phyloP scores from a whole-genome alignment of 495 filamentous ascomycete genomes.

The Penicillium salamii region DNA sequence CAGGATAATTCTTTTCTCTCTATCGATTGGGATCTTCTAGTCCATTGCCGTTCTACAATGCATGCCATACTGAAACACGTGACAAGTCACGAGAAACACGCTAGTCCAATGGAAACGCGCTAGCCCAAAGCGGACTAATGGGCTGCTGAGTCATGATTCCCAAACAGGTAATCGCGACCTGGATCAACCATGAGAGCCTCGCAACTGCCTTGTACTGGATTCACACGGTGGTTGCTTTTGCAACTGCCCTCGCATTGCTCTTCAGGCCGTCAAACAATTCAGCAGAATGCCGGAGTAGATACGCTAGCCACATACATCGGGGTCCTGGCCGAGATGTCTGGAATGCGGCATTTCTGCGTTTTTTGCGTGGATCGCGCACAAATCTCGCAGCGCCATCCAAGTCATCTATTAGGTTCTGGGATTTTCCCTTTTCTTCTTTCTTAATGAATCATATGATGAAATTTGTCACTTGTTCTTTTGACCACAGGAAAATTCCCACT shows the following conservation, averaged over 20 bases:
- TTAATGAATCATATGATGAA: slow-evolving; percentile 3
- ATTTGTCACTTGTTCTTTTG: slow-evolving; percentile 3
- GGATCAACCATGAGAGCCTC: slow-evolving; percentile 3
- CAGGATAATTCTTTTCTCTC: no score
- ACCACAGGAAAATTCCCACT: no score
- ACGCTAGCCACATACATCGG: background rate
- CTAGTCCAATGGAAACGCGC: slow-evolving; percentile 4
- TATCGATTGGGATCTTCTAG: no score
- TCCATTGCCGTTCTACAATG: no score
- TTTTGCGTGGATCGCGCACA: slow-evolving; percentile 44
- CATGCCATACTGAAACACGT: no score
- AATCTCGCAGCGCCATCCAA: slow-evolving; percentile 30
- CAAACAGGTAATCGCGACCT: background rate
- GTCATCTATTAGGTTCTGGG: slow-evolving; percentile 9
- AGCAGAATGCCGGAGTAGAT: no score
- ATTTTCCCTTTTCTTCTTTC: slow-evolving; percentile 19
- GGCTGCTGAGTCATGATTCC: background rate
- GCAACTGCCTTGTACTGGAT: background rate
- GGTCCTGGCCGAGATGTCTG: slow-evolving; percentile 13
- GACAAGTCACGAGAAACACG: background rate
- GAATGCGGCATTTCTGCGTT: slow-evolving; percentile 36
- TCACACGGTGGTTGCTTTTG: slow-evolving; percentile 9
- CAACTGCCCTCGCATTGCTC: background rate
- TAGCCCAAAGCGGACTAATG: slow-evolving; percentile 1
- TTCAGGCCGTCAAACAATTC: no score